Conservation (phyloP, 371 early-diverging fungal species). For the Mucor lusitanicus region DNA sequence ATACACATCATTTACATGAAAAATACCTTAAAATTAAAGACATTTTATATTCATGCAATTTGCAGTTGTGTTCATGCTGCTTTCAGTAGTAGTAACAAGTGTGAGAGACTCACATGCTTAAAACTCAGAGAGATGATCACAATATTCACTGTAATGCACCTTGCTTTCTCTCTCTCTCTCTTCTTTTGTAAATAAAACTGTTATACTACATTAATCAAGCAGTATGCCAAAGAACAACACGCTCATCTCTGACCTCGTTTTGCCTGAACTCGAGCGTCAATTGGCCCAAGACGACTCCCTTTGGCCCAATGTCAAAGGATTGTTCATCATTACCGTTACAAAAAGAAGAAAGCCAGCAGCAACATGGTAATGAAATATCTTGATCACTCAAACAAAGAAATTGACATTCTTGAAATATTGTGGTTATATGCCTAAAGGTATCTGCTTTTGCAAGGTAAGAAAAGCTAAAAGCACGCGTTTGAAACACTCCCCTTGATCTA, state of each 20-base stretch:
- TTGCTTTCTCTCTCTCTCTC: not conserved
- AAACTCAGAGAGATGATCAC: conserved; percentile 48
- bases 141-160: not conserved
- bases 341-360: conserved; percentile 37
- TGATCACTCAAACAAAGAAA: not conserved
- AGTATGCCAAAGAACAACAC: conserved; percentile 2
- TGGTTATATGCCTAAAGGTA: conserved; percentile 27
- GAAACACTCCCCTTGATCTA: not conserved
- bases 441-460: conserved; percentile 39
- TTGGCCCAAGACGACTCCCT: conserved; percentile 34
- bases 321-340: conserved; percentile 44
- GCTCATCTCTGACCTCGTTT: conserved; percentile 28
- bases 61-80: not conserved
- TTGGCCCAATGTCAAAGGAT: conserved; percentile 49
- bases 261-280: conserved; percentile 53
- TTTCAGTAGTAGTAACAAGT: not conserved
- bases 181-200: not conserved
- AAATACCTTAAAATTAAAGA: not conserved
- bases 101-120: conserved; percentile 55
- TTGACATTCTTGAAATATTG: not conserved
- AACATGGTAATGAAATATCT: conserved; percentile 32
- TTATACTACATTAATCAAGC: not conserved
- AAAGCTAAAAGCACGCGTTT: not conserved
- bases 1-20: not conserved
- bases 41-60: not conserved